phyloP scores from a whole-genome alignment of 768 basidiomycete genomes.

The Mycena venus region DNA sequence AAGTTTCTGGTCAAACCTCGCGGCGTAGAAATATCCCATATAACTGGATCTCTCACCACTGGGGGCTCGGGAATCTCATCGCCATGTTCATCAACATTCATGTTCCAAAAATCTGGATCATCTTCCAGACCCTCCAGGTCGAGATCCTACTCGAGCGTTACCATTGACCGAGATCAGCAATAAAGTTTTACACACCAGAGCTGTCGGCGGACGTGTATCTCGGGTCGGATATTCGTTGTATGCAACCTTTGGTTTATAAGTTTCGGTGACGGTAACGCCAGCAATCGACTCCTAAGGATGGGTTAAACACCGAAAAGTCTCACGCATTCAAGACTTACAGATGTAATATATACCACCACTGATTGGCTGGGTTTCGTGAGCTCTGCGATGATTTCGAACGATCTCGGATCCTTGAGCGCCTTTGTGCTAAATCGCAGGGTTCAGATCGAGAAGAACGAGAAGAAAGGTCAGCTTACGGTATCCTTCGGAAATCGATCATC shows the following conservation, averaged over 20 bases:
- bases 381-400: constrained; percentile 69
- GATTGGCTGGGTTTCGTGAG: constrained; percentile 85
- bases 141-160: constrained; percentile 61
- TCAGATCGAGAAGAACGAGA: neutral
- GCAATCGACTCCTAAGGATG: constrained; percentile 78
- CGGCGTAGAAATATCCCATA: constrained; percentile 52
- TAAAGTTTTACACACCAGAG: constrained; percentile 56
- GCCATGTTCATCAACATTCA: constrained; percentile 58
- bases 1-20: constrained; percentile 35
- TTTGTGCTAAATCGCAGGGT: constrained; percentile 67
- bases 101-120: constrained; percentile 77
- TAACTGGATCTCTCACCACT: constrained; percentile 46
- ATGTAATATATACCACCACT: constrained; percentile 69
- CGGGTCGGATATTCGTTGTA: constrained; percentile 71
- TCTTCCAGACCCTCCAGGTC: constrained; percentile 78
- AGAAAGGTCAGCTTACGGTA: constrained; percentile 63
- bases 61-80: constrained; percentile 41
- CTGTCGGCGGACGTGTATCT: constrained; percentile 78
- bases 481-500: constrained; percentile 85
- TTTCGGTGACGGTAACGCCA: constrained; percentile 66
- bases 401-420: constrained; percentile 68
- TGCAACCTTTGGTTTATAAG: constrained; percentile 70
- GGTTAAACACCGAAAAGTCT: constrained; percentile 16
- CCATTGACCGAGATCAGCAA: neutral
- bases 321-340: constrained; percentile 56